A percentile compares a stretch with the other conserved stretches of the same genome.
Evolutionary conservation across 2,329 filamentous ascomycete genomes (phyloP).

Genomic region (Fusarium pseudocircinatum): DNA sequence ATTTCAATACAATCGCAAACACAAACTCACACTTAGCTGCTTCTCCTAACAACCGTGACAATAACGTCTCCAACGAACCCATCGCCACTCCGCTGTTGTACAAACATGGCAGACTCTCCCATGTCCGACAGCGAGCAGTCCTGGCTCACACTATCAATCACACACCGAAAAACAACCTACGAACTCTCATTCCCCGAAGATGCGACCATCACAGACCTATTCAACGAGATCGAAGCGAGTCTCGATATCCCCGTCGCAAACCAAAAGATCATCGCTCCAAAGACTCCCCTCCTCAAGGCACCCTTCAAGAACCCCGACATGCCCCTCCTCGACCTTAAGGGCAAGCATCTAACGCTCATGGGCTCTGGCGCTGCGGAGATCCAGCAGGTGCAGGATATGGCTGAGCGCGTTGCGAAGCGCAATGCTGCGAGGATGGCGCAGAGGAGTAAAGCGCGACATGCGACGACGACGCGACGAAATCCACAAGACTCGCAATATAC

Average conservation of each 20-base stretch:
- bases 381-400: slow-evolving; percentile 61
- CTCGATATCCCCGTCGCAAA: slow-evolving; percentile 69
- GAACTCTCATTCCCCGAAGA: slow-evolving; percentile 55
- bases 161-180: slow-evolving; percentile 58
- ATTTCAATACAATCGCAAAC: not conserved
- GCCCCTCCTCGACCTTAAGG: slow-evolving; percentile 57
- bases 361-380: slow-evolving; percentile 70
- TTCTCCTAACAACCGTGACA: not conserved
- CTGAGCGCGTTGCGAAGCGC: slow-evolving; percentile 58
- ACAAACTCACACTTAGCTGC: not conserved
- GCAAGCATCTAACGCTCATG: slow-evolving; percentile 72
- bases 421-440: slow-evolving; percentile 53
- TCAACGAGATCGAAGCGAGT: slow-evolving; percentile 62
- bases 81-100: slow-evolving; percentile 25
- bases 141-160: slow-evolving; percentile 56
- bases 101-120: slow-evolving; percentile 32
- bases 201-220: slow-evolving; percentile 67
- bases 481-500: slow-evolving; percentile 76
- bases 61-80: slow-evolving; percentile 7
- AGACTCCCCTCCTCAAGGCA: slow-evolving; percentile 70
- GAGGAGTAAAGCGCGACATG: slow-evolving; percentile 42
- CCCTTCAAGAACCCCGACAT: slow-evolving; percentile 69
- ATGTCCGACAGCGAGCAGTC: slow-evolving; percentile 34
- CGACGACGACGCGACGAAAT: slow-evolving; percentile 10
- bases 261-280: slow-evolving; percentile 75